Evolutionary conservation across 352 stramenopile genomes (phyloP).

Genomic region (Plasmopara viticola): DNA sequence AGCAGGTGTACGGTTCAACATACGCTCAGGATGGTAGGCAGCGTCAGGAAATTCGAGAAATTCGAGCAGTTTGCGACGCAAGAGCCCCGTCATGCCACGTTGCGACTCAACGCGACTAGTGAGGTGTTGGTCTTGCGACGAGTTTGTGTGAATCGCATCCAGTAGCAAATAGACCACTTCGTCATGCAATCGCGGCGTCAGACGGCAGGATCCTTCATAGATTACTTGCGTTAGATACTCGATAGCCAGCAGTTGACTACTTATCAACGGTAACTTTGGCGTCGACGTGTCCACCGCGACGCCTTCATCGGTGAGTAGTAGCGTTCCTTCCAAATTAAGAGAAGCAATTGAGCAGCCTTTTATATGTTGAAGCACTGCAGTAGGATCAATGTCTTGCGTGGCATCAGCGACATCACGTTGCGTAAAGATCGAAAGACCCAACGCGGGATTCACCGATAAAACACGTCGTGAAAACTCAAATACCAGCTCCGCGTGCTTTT

Average conservation of each 20-base stretch:
- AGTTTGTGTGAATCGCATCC: slow-evolving; percentile 52
- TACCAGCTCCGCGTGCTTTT: slow-evolving; percentile 60
- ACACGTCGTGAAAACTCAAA: slow-evolving; percentile 80
- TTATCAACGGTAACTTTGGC: slow-evolving; percentile 39
- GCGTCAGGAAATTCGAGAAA: slow-evolving; percentile 56
- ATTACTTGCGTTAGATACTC: slow-evolving; percentile 79
- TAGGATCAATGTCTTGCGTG: slow-evolving; percentile 60
- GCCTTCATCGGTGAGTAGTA: slow-evolving; percentile 5
- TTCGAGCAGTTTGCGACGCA: slow-evolving; percentile 56
- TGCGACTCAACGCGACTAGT: slow-evolving; percentile 55
- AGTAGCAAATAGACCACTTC: slow-evolving; percentile 76
- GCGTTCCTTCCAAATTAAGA: background rate
- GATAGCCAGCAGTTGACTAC: slow-evolving; percentile 64
- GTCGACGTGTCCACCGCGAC: slow-evolving; percentile 10
- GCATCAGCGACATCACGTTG: slow-evolving; percentile 39
- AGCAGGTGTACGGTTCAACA: slow-evolving; percentile 62
- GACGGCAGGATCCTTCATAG: slow-evolving; percentile 22
- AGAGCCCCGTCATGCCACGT: slow-evolving; percentile 40
- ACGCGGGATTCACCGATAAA: slow-evolving; percentile 38
- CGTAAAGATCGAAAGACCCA: slow-evolving; percentile 77
- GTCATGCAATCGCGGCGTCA: slow-evolving; percentile 58
- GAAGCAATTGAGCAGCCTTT: slow-evolving; percentile 44
- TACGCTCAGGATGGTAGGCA: slow-evolving; percentile 69
- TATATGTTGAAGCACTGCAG: slow-evolving; percentile 54
- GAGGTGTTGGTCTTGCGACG: slow-evolving; percentile 28